A percentile compares a stretch with the other conserved stretches of the same genome.
Evolutionary conservation across 371 early-diverging fungal genomes (phyloP).

Genomic region (Entomophthora muscae): DNA sequence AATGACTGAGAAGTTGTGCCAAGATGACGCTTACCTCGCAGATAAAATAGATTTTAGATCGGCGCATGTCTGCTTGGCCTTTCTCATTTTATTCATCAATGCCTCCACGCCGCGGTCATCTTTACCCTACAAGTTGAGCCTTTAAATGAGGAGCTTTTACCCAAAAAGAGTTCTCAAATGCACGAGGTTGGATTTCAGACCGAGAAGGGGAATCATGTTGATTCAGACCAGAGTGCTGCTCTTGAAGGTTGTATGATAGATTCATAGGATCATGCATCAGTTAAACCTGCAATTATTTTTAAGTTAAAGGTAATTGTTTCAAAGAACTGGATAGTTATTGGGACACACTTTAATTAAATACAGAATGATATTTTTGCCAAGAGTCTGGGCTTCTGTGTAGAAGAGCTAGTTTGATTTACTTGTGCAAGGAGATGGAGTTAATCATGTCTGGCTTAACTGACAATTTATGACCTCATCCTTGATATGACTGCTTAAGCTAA

Average conservation of each 20-base stretch:
- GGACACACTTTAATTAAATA: too few relatives aligned
- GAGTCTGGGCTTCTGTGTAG: too few relatives aligned
- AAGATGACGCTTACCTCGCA: constrained; percentile 15
- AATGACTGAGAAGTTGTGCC: not conserved
- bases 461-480: too few relatives aligned
- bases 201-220: not conserved
- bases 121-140: constrained; percentile 35
- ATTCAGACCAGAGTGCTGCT: not conserved
- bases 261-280: not conserved
- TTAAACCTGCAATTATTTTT: too few relatives aligned
- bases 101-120: constrained; percentile 73
- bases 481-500: too few relatives aligned
- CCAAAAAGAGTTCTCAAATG: constrained; percentile 10
- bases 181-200: not conserved
- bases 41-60: constrained; percentile 42
- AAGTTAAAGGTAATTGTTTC: too few relatives aligned
- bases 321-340: too few relatives aligned
- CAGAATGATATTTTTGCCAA: too few relatives aligned
- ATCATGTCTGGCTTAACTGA: too few relatives aligned
- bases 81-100: constrained; percentile 58
- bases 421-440: too few relatives aligned
- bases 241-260: not conserved
- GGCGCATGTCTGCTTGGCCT: constrained; percentile 65
- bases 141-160: not conserved
- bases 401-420: too few relatives aligned